These are phyloP conservation scores for Epichloe festucae DNA, from an alignment of 2,329 filamentous ascomycete species.

Conservation along the genomic window DNA sequence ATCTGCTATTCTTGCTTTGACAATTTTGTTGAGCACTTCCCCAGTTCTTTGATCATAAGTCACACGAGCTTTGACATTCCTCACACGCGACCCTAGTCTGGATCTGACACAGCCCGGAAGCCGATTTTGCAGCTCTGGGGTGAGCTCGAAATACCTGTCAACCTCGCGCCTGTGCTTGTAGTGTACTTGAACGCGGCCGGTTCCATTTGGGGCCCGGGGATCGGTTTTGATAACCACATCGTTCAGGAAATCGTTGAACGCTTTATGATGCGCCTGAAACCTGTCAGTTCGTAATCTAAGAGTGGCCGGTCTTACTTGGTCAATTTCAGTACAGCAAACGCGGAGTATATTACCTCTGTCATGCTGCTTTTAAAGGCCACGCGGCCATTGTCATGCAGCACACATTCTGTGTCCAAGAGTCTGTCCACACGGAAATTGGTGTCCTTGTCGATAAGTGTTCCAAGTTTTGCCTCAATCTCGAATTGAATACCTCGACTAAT, in stretches of 20 bases:
- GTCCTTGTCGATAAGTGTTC: conserved; percentile 62
- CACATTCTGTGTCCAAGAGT: conserved; percentile 55
- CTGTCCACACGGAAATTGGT: conserved; percentile 56
- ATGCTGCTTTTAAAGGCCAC: conserved; percentile 76
- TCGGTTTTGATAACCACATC: conserved; percentile 45
- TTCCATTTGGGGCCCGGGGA: conserved; percentile 34
- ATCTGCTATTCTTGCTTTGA: conserved; percentile 82
- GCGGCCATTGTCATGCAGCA: conserved; percentile 48
- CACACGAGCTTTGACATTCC: conserved; percentile 39
- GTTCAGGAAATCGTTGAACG: conserved; percentile 79
- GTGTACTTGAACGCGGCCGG: conserved; percentile 47
- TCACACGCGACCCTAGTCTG: conserved; percentile 39
- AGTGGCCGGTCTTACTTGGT: too few species aligned
- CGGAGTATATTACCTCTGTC: conserved; percentile 54
- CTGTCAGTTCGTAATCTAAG: conserved; percentile 8
- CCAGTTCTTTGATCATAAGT: conserved; percentile 63
- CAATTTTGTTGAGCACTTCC: conserved; percentile 64
- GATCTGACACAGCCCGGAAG: conserved; percentile 53
- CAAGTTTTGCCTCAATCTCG: conserved; percentile 91
- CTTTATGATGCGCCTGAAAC: conserved; percentile 60
- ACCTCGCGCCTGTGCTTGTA: conserved; percentile 75
- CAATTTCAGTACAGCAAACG: not conserved
- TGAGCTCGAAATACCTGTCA: conserved; percentile 74
- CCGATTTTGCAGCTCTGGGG: conserved; percentile 40
- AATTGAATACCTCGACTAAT: conserved; percentile 56